Conservation (phyloP, 2,329 filamentous ascomycete species). For the Fusarium sp. region DNA sequence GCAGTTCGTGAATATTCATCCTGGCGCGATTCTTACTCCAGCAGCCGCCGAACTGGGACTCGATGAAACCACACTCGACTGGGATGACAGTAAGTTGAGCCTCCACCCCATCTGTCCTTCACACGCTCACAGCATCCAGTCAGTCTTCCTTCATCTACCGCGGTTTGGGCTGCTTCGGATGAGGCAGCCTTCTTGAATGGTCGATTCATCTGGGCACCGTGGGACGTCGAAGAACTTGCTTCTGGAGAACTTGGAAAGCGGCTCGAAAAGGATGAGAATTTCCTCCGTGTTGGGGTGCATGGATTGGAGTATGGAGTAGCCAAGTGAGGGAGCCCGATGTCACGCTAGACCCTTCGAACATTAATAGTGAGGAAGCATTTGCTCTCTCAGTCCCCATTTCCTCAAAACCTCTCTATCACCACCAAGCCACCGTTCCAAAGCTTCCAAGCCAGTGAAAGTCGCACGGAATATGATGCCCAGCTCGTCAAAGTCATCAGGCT, state of each 20-base stretch:
- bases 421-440: background rate
- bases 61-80: background rate
- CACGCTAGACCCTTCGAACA: too few relatives aligned
- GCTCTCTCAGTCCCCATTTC: background rate
- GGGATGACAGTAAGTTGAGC: background rate
- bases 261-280: background rate
- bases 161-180: background rate
- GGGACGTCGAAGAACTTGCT: slow-evolving; percentile 16
- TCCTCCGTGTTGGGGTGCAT: slow-evolving; percentile 8
- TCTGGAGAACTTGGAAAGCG: background rate
- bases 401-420: background rate
- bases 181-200: slow-evolving; percentile 1
- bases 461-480: background rate
- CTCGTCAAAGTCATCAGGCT: background rate
- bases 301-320: background rate
- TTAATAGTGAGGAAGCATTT: background rate
- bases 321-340: background rate
- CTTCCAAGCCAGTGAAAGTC: background rate
- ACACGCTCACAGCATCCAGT: background rate
- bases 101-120: accelerated
- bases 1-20: background rate
- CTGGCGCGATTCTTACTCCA: background rate
- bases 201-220: slow-evolving; percentile 4
- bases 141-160: background rate
- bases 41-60: background rate